phyloP scores from a whole-genome alignment of 2,329 filamentous ascomycete species.

The Penicillium sp. region DNA sequence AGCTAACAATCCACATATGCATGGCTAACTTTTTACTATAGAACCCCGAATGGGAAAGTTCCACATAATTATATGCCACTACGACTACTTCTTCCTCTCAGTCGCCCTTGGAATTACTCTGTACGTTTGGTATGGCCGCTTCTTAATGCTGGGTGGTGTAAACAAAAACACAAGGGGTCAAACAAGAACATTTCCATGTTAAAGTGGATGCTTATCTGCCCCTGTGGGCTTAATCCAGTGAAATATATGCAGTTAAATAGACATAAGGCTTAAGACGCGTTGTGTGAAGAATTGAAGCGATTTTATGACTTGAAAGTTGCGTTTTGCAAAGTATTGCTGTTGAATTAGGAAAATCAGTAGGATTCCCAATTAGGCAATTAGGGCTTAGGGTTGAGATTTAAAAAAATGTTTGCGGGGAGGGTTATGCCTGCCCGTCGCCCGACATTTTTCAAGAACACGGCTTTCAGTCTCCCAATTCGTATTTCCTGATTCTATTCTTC shows the following conservation, averaged over 20 bases:
- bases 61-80: constrained; percentile 25
- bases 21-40: constrained; percentile 26
- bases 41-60: constrained; percentile 45
- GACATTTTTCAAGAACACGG: constrained; percentile 7
- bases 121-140: background rate
- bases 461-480: background rate
- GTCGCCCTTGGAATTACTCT: background rate
- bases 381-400: constrained; percentile 38
- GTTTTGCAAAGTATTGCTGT: background rate
- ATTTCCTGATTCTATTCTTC: background rate
- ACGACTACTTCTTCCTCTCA: background rate
- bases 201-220: background rate
- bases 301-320: background rate
- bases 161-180: background rate
- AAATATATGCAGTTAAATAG: constrained; percentile 12
- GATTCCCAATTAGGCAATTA: constrained; percentile 25
- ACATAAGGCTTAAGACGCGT: constrained; percentile 2
- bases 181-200: background rate
- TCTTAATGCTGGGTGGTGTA: background rate
- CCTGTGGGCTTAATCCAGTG: background rate
- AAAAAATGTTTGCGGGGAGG: constrained; percentile 17
- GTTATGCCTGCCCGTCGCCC: constrained; percentile 9
- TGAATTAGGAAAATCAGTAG: background rate
- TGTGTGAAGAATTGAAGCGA: background rate
- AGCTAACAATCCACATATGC: background rate